A percentile compares a stretch with the other conserved stretches of the same genome.
phyloP scores from a whole-genome alignment of 345 rosid species.

The Erysimum cheiranthoides region DNA sequence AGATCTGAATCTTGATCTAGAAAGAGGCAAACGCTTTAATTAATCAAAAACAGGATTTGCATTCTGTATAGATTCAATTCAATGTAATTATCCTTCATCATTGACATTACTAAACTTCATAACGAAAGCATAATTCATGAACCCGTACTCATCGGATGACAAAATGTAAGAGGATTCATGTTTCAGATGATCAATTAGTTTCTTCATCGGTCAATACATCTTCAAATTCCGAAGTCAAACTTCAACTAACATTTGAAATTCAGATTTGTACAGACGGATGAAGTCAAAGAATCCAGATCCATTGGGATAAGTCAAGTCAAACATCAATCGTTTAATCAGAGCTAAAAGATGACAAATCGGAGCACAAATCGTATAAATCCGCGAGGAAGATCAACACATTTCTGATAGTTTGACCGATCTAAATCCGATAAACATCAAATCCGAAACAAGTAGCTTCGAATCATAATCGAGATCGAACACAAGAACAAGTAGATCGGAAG shows the following conservation, averaged over 20 bases:
- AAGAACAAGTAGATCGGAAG: slow-evolving; percentile 1
- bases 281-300: not conserved
- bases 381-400: not conserved
- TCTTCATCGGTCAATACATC: not conserved
- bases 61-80: not conserved
- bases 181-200: not conserved
- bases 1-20: slow-evolving; percentile 10
- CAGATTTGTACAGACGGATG: not conserved
- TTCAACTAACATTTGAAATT: not conserved
- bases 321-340: not conserved
- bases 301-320: not conserved
- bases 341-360: not conserved
- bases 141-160: not conserved
- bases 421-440: not conserved
- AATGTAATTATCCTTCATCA: not conserved
- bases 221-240: slow-evolving; percentile 4
- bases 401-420: not conserved
- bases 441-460: not conserved
- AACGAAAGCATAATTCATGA: not conserved
- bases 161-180: not conserved
- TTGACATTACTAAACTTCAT: not conserved
- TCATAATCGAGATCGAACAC: not conserved
- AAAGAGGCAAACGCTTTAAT: not conserved
- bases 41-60: not conserved
- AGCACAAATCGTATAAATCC: not conserved